These are phyloP conservation scores for Fusarium penzigii DNA, from an alignment of 2,329 filamentous ascomycete genomes.

Conservation along the genomic window DNA sequence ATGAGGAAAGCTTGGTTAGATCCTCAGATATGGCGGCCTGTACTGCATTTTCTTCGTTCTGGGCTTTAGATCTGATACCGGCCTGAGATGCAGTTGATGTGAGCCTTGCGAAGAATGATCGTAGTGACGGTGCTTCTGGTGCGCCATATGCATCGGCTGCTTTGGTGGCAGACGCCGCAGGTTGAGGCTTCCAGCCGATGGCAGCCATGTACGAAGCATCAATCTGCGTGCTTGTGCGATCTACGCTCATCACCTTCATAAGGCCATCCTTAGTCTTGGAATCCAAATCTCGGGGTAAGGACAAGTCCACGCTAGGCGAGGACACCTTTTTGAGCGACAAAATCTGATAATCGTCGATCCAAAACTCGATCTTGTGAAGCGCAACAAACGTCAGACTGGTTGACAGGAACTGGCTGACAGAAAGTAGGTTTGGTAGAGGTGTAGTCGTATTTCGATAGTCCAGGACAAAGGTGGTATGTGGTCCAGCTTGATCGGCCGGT, in stretches of 20 bases:
- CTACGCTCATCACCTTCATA: conserved; percentile 82
- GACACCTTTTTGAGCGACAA: conserved; percentile 80
- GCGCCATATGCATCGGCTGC: conserved; percentile 51
- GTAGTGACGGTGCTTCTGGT: conserved; percentile 60
- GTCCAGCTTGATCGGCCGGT: conserved; percentile 63
- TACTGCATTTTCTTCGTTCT: conserved; percentile 61
- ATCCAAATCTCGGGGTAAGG: conserved; percentile 77
- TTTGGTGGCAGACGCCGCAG: conserved; percentile 41
- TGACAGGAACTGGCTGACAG: conserved; percentile 86
- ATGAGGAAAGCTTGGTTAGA: conserved; percentile 67
- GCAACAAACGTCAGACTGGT: conserved; percentile 96
- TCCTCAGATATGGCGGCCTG: conserved; percentile 70
- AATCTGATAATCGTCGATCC: conserved; percentile 84
- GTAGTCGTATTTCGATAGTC: conserved; percentile 91
- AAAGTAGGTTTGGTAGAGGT: conserved; percentile 81
- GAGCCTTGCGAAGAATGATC: conserved; percentile 80
- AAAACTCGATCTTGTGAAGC: conserved; percentile 83
- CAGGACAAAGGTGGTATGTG: conserved; percentile 87
- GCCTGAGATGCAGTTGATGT: conserved; percentile 57
- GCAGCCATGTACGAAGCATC: conserved; percentile 87
- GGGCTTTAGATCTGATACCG: conserved; percentile 53
- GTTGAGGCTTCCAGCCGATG: conserved; percentile 76
- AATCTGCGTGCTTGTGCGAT: conserved; percentile 86
- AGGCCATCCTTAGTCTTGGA: conserved; percentile 81
- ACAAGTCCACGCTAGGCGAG: conserved; percentile 72